A percentile compares a stretch with the other conserved stretches of the same genome.
Evolutionary conservation across 2,329 filamentous ascomycete genomes (phyloP).

Genomic region (Teratosphaeria gauchensis): DNA sequence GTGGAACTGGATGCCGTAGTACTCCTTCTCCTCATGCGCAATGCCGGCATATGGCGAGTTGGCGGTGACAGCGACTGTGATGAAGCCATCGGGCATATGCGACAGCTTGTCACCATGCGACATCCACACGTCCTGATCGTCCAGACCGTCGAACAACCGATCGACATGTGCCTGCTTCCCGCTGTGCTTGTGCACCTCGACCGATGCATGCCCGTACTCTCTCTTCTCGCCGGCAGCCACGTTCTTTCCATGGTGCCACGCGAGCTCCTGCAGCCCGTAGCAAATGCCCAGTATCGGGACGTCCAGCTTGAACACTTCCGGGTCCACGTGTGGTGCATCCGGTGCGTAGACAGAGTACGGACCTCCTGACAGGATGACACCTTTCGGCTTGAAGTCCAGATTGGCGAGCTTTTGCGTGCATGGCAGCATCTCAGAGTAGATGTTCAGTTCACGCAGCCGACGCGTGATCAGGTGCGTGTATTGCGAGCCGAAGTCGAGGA

Average conservation of each 20-base stretch:
- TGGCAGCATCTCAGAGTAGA: conserved; percentile 81
- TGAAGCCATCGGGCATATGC: conserved; percentile 62
- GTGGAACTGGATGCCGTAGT: conserved; percentile 82
- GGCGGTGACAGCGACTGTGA: conserved; percentile 60
- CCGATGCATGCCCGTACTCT: conserved; percentile 62
- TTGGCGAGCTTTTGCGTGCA: conserved; percentile 76
- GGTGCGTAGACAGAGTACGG: conserved; percentile 73
- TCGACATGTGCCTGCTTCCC: conserved; percentile 57
- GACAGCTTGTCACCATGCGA: conserved; percentile 80
- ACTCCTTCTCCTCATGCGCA: conserved; percentile 57
- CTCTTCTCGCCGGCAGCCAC: conserved; percentile 58
- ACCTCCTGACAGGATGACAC: conserved; percentile 68
- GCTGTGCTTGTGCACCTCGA: conserved; percentile 50
- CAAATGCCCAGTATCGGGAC: conserved; percentile 55
- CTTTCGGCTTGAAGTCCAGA: conserved; percentile 69
- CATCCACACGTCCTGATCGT: conserved; percentile 71
- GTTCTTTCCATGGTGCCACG: conserved; percentile 57
- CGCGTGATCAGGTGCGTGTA: conserved; percentile 67
- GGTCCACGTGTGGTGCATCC: conserved; percentile 69
- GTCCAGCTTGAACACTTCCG: conserved; percentile 65
- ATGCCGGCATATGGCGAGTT: conserved; percentile 77
- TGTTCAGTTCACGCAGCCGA: conserved; percentile 65
- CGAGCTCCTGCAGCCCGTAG: conserved; percentile 62
- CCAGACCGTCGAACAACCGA: conserved; percentile 66
- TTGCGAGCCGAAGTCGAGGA: conserved; percentile 64